These are phyloP conservation scores for Calonectria henricotiae DNA, from an alignment of 2,329 filamentous ascomycete genomes.

Conservation along the genomic window DNA sequence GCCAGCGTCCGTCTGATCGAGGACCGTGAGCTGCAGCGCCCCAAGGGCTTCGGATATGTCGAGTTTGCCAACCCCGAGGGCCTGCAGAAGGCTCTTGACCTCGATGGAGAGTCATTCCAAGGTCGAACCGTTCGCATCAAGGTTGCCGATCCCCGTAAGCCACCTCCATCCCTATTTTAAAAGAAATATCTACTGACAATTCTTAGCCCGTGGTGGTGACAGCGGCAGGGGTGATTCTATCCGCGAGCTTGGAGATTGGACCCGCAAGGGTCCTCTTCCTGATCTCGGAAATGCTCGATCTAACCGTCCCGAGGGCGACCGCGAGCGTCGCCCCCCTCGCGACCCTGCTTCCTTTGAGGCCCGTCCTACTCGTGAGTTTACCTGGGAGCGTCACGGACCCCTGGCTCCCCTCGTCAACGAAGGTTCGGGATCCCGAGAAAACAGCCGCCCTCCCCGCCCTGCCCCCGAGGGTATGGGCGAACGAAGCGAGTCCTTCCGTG, in stretches of 20 bases:
- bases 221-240: conserved; percentile 71
- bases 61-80: conserved; percentile 92
- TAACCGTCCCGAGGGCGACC: conserved; percentile 70
- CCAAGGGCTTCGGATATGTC: conserved; percentile 98
- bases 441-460: conserved; percentile 65
- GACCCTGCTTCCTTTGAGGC: conserved; percentile 72
- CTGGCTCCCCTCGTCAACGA: conserved; percentile 80
- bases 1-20: conserved; percentile 96
- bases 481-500: conserved; percentile 72
- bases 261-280: conserved; percentile 90
- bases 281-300: conserved; percentile 75
- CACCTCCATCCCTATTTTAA: background rate
- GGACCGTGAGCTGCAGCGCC: conserved; percentile 92
- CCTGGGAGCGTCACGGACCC: conserved; percentile 96
- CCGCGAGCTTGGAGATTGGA: conserved; percentile 92
- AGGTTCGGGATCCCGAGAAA: conserved; percentile 68
- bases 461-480: conserved; percentile 71
- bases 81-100: conserved; percentile 89
- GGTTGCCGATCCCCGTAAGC: conserved; percentile 96
- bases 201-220: conserved; percentile 85
- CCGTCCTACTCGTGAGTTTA: conserved; percentile 79
- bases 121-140: conserved; percentile 93
- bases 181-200: conserved; percentile 56
- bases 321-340: conserved; percentile 78
- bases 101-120: conserved; percentile 88